Percentiles rank a stretch among this genome's conserved stretches.
Conservation (phyloP, 2,329 filamentous ascomycete genomes). For the Penicillium sp. region DNA sequence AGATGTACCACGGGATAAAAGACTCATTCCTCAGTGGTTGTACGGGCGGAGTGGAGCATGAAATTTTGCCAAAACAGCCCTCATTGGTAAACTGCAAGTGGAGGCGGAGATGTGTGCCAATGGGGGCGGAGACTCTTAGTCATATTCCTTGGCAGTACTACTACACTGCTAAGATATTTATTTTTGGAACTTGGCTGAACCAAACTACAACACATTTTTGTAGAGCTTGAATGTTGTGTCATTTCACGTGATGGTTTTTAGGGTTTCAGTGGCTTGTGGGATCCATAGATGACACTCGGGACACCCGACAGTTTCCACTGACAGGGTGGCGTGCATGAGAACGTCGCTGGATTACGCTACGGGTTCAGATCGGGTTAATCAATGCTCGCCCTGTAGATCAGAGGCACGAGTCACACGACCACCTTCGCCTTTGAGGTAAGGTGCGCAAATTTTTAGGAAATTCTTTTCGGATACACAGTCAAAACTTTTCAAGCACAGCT, state of each 20-base stretch:
- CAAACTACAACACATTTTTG: not conserved
- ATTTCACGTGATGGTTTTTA: not conserved
- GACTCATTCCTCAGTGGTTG: not conserved
- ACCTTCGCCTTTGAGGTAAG: not conserved
- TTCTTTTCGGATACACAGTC: not conserved
- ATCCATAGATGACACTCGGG: not conserved
- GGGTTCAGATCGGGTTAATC: not conserved
- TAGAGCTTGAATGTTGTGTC: not conserved
- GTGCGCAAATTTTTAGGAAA: not conserved
- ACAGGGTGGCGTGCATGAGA: not conserved
- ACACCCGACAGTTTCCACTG: not conserved
- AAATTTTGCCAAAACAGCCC: not conserved
- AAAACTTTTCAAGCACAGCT: not conserved
- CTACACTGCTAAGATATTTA: not conserved
- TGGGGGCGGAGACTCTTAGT: not conserved
- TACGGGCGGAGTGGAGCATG: not conserved
- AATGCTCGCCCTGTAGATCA: not conserved
- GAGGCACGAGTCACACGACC: not conserved
- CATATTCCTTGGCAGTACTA: not conserved
- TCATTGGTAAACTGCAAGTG: not conserved
- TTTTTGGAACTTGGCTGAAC: not conserved
- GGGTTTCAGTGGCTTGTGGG: not conserved
- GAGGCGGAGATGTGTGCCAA: not conserved
- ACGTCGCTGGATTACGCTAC: not conserved
- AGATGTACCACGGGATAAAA: constrained; percentile 2